phyloP scores from a whole-genome alignment of 176 grass and related monocot genomes.

The Canna indica region DNA sequence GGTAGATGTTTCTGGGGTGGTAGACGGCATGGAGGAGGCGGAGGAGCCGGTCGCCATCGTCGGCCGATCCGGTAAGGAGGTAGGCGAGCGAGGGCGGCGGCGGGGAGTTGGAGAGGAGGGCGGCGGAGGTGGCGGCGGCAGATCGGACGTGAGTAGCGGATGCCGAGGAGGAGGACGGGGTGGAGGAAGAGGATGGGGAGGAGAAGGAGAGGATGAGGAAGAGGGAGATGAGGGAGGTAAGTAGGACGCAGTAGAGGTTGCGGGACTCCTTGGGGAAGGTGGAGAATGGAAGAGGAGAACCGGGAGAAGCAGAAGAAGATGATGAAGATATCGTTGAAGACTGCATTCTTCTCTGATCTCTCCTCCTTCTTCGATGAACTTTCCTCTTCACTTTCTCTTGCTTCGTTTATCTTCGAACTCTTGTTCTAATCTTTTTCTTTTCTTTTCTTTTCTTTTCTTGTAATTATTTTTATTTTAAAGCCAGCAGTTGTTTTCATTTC shows the following conservation, averaged over 20 bases:
- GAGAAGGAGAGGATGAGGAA: slow-evolving; percentile 39
- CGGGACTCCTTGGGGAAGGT: slow-evolving; percentile 63
- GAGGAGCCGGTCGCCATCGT: slow-evolving; percentile 62
- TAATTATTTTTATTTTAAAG: not conserved
- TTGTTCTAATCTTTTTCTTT: not conserved
- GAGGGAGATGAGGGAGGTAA: slow-evolving; percentile 53
- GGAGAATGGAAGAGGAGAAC: slow-evolving; percentile 18
- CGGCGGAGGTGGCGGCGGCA: slow-evolving; percentile 7
- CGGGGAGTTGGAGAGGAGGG: slow-evolving; percentile 30
- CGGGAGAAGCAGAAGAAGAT: not conserved
- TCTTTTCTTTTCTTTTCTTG: not conserved
- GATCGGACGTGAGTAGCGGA: not conserved
- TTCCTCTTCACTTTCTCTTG: not conserved
- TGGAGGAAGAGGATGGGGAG: slow-evolving; percentile 20
- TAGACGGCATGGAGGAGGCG: slow-evolving; percentile 67
- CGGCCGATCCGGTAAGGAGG: slow-evolving; percentile 65
- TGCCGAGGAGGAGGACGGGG: slow-evolving; percentile 19
- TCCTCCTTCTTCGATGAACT: not conserved
- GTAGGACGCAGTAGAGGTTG: slow-evolving; percentile 58
- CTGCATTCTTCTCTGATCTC: not conserved
- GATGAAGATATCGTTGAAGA: not conserved
- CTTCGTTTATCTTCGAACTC: not conserved
- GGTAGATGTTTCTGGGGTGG: slow-evolving; percentile 76
- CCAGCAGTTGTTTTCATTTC: too few relatives aligned
- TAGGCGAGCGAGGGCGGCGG: slow-evolving; percentile 52